Evolutionary conservation across 1,284 basidiomycete species (phyloP).

Genomic region (Fistulinella cinereoalba): DNA sequence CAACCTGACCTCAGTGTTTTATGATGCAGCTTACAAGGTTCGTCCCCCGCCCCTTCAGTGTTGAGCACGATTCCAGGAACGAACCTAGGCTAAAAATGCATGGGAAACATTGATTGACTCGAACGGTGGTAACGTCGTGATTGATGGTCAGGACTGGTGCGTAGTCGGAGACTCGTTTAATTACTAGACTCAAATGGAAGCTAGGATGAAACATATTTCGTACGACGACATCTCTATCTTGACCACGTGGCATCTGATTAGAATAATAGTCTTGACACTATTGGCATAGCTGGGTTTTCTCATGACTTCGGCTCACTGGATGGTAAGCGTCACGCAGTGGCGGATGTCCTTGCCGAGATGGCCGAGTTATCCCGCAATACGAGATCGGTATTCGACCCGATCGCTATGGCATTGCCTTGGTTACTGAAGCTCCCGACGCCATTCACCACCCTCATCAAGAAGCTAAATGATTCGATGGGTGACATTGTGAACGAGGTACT

Average conservation of each 20-base stretch:
- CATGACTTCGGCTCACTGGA: constrained; percentile 26
- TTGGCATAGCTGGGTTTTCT: constrained; percentile 52
- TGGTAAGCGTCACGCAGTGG: no score
- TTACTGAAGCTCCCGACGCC: constrained; percentile 44
- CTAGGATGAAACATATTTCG: constrained; percentile 50
- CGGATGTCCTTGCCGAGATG: no score
- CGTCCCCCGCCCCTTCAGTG: background rate
- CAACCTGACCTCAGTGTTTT: constrained; percentile 8
- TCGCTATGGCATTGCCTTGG: constrained; percentile 43
- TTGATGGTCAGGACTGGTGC: constrained; percentile 47
- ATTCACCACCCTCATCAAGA: constrained; percentile 34
- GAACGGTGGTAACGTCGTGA: constrained; percentile 32
- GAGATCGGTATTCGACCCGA: no score
- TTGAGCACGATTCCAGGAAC: background rate
- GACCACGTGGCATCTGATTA: constrained; percentile 4
- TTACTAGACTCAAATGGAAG: background rate
- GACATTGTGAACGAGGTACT: constrained; percentile 50
- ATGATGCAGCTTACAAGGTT: constrained; percentile 47
- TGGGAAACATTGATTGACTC: constrained; percentile 49
- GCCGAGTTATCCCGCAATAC: no score
- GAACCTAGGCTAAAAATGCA: constrained; percentile 37
- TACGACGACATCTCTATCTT: constrained; percentile 24
- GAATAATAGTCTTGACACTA: constrained; percentile 28
- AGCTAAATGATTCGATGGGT: constrained; percentile 41
- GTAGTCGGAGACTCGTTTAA: background rate